Percentiles rank a stretch among this genome's conserved stretches.
These are phyloP conservation scores for Acacia acuminata DNA, from an alignment of 306 rosid genomes.

Conservation along the genomic window DNA sequence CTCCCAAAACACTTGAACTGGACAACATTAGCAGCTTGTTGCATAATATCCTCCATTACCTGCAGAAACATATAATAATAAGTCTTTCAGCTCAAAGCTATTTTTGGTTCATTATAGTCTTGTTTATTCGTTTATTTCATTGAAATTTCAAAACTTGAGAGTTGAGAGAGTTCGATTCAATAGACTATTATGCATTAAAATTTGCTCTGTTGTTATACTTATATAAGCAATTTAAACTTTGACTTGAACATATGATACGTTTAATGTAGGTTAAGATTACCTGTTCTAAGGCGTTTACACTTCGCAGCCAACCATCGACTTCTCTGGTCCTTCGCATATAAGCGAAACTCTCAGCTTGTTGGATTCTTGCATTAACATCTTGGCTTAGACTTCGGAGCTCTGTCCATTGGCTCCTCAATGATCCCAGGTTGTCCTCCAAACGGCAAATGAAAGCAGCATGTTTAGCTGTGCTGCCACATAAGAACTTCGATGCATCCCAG, in stretches of 20 bases:
- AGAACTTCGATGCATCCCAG: not conserved
- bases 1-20: not conserved
- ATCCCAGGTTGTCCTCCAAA: constrained; percentile 3
- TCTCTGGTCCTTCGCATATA: not conserved
- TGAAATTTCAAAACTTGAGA: not conserved
- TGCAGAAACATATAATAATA: not conserved
- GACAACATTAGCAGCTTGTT: not conserved
- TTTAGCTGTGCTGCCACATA: not conserved
- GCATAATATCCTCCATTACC: not conserved
- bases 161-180: no score
- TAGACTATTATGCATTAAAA: no score
- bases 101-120: no score
- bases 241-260: not conserved
- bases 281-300: not conserved
- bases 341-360: not conserved
- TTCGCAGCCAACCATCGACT: not conserved
- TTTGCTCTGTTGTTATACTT: no score
- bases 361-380: not conserved
- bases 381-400: not conserved
- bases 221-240: not conserved
- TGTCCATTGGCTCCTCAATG: not conserved
- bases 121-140: not conserved
- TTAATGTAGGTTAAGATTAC: not conserved
- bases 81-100: not conserved
- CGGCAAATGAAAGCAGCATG: not conserved